phyloP scores from a whole-genome alignment of 345 rosid genomes.

The Boechera divaricarpa region DNA sequence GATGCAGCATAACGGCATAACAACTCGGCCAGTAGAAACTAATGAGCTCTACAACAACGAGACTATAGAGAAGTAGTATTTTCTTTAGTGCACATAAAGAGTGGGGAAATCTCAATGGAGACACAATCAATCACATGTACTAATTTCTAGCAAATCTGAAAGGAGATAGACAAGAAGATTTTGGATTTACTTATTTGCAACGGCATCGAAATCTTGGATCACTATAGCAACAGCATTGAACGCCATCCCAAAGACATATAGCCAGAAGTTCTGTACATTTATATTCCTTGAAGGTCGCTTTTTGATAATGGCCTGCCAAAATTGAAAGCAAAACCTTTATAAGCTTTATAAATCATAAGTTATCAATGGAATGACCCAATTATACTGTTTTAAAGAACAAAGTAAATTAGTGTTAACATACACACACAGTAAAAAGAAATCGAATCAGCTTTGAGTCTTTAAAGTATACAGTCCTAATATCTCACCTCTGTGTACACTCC shows the following conservation, averaged over 20 bases:
- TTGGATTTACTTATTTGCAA: slow-evolving; percentile 71
- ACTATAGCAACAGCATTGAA: slow-evolving; percentile 93
- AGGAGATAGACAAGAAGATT: slow-evolving; percentile 23
- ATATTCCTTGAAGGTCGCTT: slow-evolving; percentile 92
- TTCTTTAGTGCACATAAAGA: not conserved
- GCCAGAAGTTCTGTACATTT: slow-evolving; percentile 96
- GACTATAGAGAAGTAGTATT: not conserved
- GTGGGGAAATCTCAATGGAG: not conserved
- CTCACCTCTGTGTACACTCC: slow-evolving; percentile 96
- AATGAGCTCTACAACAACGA: slow-evolving; percentile 7
- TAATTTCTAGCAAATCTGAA: slow-evolving; percentile 3
- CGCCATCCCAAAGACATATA: slow-evolving; percentile 92
- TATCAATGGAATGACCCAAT: not conserved
- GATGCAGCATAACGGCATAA: not conserved
- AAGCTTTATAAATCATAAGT: slow-evolving; percentile 15
- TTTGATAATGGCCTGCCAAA: slow-evolving; percentile 90
- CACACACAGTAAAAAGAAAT: not conserved
- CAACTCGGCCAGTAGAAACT: not conserved
- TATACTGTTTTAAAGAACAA: slow-evolving; percentile 2
- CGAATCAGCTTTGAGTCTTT: not conserved
- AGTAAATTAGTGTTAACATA: slow-evolving; percentile 3
- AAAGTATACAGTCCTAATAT: not conserved
- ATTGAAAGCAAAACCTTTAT: slow-evolving; percentile 27
- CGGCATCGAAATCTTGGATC: slow-evolving; percentile 92
- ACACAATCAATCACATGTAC: slow-evolving; percentile 7